Evolutionary conservation across 2,329 filamentous ascomycete species (phyloP).

Genomic region (Pyrenochaeta sp.): DNA sequence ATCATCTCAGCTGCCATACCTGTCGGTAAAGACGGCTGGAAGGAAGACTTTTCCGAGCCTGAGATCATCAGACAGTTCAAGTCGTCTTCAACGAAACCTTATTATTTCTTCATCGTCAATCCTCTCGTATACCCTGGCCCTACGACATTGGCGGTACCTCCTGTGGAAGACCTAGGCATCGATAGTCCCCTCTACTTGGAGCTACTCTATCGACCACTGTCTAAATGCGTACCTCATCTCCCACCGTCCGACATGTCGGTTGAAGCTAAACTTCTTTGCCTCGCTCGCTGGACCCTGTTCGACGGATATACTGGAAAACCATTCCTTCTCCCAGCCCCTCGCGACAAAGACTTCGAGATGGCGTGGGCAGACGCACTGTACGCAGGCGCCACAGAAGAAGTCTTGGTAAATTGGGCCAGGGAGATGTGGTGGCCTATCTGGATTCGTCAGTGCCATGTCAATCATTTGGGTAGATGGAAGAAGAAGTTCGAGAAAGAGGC

Average conservation of each 20-base stretch:
- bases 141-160: no score
- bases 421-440: slow-evolving; percentile 36
- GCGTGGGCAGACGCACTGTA: slow-evolving; percentile 23
- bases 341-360: slow-evolving; percentile 30
- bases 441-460: slow-evolving; percentile 27
- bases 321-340: slow-evolving; percentile 18
- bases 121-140: no score
- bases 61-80: slow-evolving; percentile 15
- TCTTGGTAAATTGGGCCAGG: slow-evolving; percentile 22
- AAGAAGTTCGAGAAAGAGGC: slow-evolving; percentile 30
- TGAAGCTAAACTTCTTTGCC: slow-evolving; percentile 30
- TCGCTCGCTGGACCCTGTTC: slow-evolving; percentile 39
- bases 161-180: no score
- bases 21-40: slow-evolving; percentile 19
- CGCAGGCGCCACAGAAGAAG: slow-evolving; percentile 17
- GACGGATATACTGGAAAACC: slow-evolving; percentile 12
- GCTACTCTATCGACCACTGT: slow-evolving; percentile 20
- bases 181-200: slow-evolving; percentile 21
- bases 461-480: slow-evolving; percentile 35
- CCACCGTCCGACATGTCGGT: slow-evolving; percentile 28
- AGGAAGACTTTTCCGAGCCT: slow-evolving; percentile 11
- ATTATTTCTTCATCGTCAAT: no score
- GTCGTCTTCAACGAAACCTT: no score
- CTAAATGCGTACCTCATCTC: slow-evolving; percentile 14
- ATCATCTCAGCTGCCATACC: slow-evolving; percentile 28